Percentiles rank a stretch among this genome's conserved stretches.
These are phyloP conservation scores for Crassisporium funariophilum DNA, from an alignment of 768 basidiomycete genomes.

Conservation along the genomic window DNA sequence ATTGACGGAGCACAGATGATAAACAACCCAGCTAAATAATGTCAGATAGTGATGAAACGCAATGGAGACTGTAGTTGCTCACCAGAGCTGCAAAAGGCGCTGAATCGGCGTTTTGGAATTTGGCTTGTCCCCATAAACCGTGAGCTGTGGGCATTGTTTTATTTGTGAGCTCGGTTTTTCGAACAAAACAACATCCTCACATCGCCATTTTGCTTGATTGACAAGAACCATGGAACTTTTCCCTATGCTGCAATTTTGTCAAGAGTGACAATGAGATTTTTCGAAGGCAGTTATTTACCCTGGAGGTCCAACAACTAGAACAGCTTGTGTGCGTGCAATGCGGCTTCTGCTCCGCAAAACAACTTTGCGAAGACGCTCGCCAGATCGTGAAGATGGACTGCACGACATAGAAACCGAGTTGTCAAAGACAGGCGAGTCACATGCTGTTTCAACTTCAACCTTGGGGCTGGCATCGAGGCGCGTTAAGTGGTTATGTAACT, in stretches of 20 bases:
- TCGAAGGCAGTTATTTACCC: slow-evolving; percentile 42
- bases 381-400: slow-evolving; percentile 37
- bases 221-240: slow-evolving; percentile 72
- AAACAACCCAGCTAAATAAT: slow-evolving; percentile 57
- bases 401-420: slow-evolving; percentile 29
- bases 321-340: slow-evolving; percentile 54
- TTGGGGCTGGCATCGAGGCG: slow-evolving; percentile 23
- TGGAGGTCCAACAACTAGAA: slow-evolving; percentile 64
- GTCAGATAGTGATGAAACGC: slow-evolving; percentile 6
- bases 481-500: slow-evolving; percentile 31
- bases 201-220: slow-evolving; percentile 73
- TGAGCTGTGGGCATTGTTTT: slow-evolving; percentile 41
- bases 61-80: slow-evolving; percentile 16
- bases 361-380: slow-evolving; percentile 46
- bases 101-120: slow-evolving; percentile 65
- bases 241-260: slow-evolving; percentile 47
- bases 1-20: slow-evolving; percentile 70
- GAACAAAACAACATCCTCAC: slow-evolving; percentile 33
- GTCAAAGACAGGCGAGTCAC: slow-evolving; percentile 24
- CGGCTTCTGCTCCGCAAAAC: slow-evolving; percentile 46
- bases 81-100: slow-evolving; percentile 72
- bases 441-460: slow-evolving; percentile 16
- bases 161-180: background rate
- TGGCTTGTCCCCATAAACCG: slow-evolving; percentile 78
- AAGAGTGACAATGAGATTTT: slow-evolving; percentile 1